Evolutionary conservation across 148 eudicot species (phyloP).

Genomic region (Arbutus unedo): DNA sequence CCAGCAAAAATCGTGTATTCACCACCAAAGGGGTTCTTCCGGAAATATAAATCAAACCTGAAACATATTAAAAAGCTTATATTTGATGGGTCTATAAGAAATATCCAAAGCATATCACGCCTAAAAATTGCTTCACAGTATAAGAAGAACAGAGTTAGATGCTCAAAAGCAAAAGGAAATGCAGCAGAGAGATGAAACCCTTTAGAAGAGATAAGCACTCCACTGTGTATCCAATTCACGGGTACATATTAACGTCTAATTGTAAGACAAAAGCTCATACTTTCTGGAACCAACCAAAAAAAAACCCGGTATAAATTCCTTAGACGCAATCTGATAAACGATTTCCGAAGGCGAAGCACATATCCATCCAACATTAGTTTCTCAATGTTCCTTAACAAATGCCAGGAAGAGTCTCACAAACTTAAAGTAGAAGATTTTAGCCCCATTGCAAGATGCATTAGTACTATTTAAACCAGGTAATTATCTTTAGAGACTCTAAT

Average conservation of each 20-base stretch:
- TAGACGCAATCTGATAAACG: neutral
- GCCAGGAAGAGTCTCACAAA: neutral
- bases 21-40: slow-evolving; percentile 86
- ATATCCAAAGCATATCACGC: neutral
- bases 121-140: neutral
- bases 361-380: neutral
- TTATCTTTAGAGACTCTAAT: neutral
- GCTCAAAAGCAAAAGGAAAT: neutral
- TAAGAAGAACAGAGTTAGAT: neutral
- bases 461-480: neutral
- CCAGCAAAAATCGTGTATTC: slow-evolving; percentile 98
- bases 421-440: neutral
- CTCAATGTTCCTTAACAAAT: neutral
- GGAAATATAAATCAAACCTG: slow-evolving; percentile 93
- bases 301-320: neutral
- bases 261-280: neutral
- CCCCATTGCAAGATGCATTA: neutral
- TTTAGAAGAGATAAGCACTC: neutral
- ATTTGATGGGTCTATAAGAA: neutral
- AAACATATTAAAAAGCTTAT: slow-evolving; percentile 24
- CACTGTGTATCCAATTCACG: neutral
- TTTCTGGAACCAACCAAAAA: neutral
- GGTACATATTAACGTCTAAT: neutral
- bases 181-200: neutral
- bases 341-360: neutral